phyloP scores from a whole-genome alignment of 2,329 filamentous ascomycete genomes.

The Zelopaecilomyces penicillatus region DNA sequence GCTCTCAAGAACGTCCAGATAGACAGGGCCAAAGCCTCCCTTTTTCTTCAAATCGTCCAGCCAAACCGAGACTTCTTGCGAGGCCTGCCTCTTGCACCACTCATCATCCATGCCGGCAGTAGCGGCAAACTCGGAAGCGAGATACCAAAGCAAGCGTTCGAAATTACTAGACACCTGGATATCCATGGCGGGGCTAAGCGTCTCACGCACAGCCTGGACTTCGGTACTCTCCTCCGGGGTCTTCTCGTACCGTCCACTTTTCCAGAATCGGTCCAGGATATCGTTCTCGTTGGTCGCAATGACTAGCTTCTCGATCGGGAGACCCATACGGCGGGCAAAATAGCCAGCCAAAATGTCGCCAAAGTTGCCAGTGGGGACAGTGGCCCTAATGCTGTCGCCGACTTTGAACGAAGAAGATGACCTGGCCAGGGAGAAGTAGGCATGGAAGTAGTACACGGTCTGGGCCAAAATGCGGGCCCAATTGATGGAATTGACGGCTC shows the following conservation, averaged over 20 bases:
- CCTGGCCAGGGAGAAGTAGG: constrained; percentile 75
- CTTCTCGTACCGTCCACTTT: constrained; percentile 84
- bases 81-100: constrained; percentile 60
- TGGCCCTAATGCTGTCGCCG: constrained; percentile 67
- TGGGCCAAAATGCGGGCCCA: constrained; percentile 92
- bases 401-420: constrained; percentile 52
- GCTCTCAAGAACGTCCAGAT: constrained; percentile 59
- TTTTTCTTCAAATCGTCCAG: constrained; percentile 69
- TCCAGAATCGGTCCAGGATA: constrained; percentile 92
- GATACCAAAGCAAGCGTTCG: constrained; percentile 88
- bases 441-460: constrained; percentile 94
- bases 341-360: constrained; percentile 90
- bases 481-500: constrained; percentile 95
- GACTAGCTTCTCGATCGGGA: constrained; percentile 80
- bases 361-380: constrained; percentile 94
- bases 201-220: constrained; percentile 62
- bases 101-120: constrained; percentile 53
- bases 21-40: constrained; percentile 73
- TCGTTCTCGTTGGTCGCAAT: constrained; percentile 97
- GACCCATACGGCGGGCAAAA: constrained; percentile 83
- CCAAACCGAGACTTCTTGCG: constrained; percentile 72
- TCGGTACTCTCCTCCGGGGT: constrained; percentile 42
- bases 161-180: constrained; percentile 96
- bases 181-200: constrained; percentile 92
- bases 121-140: constrained; percentile 64